Percentiles rank a stretch among this genome's conserved stretches.
Evolutionary conservation across 257 asterid genomes (phyloP).

Genomic region (Pogostemon cablin): DNA sequence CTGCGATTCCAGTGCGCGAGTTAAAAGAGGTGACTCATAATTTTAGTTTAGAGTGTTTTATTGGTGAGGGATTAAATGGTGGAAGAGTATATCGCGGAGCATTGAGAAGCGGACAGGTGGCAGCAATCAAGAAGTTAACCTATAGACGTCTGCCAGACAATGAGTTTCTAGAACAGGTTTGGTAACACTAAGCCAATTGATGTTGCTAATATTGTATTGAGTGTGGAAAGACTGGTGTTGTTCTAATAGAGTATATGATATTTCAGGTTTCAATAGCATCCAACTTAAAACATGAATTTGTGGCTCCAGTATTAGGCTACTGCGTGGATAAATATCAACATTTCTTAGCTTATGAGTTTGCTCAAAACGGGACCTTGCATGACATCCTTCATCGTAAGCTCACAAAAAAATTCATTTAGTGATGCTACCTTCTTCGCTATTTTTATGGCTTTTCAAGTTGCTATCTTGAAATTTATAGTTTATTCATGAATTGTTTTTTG

Average conservation of each 20-base stretch:
- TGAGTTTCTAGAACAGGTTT: background rate
- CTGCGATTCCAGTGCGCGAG: no score
- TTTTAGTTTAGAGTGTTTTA: no score
- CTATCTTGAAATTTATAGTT: no score
- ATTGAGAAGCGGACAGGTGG: no score
- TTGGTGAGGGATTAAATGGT: no score
- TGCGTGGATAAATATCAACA: constrained; percentile 52
- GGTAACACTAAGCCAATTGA: background rate
- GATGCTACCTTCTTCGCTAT: no score
- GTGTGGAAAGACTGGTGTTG: background rate
- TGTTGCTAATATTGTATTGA: background rate
- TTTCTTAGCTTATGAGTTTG: constrained; percentile 58
- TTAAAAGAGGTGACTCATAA: no score
- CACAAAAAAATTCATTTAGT: no score
- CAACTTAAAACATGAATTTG: constrained; percentile 51
- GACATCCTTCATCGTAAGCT: constrained; percentile 55
- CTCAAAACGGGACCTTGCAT: constrained; percentile 59
- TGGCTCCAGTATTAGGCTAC: constrained; percentile 59
- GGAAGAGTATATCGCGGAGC: no score
- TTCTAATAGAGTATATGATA: background rate
- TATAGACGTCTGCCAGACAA: background rate
- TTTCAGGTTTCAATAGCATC: constrained; percentile 60
- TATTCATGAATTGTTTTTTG: no score
- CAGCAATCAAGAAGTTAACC: no score
- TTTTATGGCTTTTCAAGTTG: no score